Conservation (phyloP, 306 rosid genomes). For the Cyclanthera cordifolia region DNA sequence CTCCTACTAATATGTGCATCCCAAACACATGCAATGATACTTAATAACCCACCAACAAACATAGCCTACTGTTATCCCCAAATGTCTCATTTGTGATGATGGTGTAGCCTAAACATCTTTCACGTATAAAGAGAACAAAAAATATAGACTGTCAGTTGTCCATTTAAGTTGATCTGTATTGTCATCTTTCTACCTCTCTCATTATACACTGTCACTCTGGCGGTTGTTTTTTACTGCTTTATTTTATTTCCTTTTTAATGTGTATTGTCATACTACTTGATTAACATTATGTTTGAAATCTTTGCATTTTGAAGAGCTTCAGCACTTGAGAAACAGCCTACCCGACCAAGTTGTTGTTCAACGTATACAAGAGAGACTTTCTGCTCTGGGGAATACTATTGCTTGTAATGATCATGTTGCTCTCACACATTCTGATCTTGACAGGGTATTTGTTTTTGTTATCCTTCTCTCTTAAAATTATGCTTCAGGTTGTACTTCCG, state of each 20-base stretch:
- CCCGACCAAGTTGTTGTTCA: conserved; percentile 89
- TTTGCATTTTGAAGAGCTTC: conserved; percentile 71
- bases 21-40: no score
- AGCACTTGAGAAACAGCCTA: conserved; percentile 84
- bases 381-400: conserved; percentile 88
- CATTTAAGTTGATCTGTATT: no score
- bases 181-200: not conserved
- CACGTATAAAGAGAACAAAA: not conserved
- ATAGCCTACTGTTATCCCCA: no score
- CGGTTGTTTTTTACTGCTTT: no score
- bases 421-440: conserved; percentile 89
- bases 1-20: no score
- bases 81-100: no score
- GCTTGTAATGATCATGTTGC: conserved; percentile 96
- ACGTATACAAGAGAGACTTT: conserved; percentile 75
- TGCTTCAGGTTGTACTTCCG: no score
- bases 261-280: not conserved
- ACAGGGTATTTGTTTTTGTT: conserved; percentile 36
- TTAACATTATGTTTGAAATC: not conserved
- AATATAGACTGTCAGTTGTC: no score
- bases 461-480: no score
- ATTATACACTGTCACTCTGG: not conserved
- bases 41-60: no score
- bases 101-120: not conserved
- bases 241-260: not conserved